Conservation (phyloP, 2,329 filamentous ascomycete genomes). For the Chaetomiaceae sp. region DNA sequence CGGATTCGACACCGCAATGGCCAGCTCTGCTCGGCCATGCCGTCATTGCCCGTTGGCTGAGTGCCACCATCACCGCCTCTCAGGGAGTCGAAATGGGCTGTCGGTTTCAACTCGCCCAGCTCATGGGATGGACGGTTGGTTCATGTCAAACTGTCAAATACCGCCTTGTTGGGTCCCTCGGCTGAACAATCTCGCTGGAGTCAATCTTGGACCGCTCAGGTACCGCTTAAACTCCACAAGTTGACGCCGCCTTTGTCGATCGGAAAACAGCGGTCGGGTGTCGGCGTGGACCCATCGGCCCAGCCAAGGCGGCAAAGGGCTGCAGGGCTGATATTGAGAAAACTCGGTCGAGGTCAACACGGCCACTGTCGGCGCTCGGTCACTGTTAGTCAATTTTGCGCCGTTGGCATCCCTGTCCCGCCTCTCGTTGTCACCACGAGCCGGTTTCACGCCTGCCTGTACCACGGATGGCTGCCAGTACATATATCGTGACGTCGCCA, state of each 20-base stretch:
- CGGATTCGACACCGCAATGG: too few relatives aligned
- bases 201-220: neutral
- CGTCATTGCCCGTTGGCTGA: neutral
- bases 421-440: neutral
- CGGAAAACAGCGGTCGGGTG: constrained; percentile 4
- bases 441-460: neutral
- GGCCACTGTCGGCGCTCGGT: neutral
- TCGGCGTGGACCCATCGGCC: constrained; percentile 16
- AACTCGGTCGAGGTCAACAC: constrained; percentile 1
- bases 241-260: neutral
- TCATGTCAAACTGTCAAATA: neutral
- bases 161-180: too few relatives aligned
- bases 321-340: neutral
- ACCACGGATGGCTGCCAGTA: neutral
- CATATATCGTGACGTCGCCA: neutral
- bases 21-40: too few relatives aligned
- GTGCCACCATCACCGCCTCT: neutral
- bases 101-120: neutral
- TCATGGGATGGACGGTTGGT: neutral
- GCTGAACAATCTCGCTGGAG: neutral
- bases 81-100: neutral
- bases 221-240: too few relatives aligned
- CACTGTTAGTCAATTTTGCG: neutral
- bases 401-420: neutral
- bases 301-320: constrained; percentile 2